Evolutionary conservation across 306 rosid genomes (phyloP).

Genomic region (Argentina anserina): DNA sequence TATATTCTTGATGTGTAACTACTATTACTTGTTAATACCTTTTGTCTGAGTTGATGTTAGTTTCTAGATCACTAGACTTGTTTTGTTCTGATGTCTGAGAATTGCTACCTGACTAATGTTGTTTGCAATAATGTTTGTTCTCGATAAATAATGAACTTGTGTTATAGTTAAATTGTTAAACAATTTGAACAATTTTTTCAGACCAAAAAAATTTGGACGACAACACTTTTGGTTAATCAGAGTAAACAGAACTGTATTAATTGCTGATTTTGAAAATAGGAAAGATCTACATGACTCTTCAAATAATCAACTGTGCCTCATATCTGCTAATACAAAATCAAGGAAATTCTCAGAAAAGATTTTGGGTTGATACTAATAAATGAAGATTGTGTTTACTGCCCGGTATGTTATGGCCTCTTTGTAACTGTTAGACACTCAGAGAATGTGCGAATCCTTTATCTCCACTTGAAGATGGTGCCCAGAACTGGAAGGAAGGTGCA

Average conservation of each 20-base stretch:
- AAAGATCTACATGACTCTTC: too few relatives aligned
- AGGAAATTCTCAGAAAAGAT: not conserved
- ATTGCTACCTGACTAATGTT: not conserved
- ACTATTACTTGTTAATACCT: not conserved
- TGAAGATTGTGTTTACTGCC: not conserved
- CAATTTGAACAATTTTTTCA: too few relatives aligned
- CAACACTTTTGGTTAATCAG: not conserved
- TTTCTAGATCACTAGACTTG: not conserved
- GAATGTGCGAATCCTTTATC: constrained; percentile 65
- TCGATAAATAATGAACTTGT: too few relatives aligned
- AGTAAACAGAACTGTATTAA: not conserved
- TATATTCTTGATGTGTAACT: not conserved
- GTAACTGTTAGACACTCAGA: constrained; percentile 67
- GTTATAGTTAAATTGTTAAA: too few relatives aligned
- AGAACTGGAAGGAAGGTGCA: constrained; percentile 20
- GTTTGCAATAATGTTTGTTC: too few relatives aligned
- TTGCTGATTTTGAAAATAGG: not conserved
- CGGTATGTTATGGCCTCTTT: constrained; percentile 14
- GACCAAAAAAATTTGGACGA: too few relatives aligned
- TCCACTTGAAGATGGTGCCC: constrained; percentile 48
- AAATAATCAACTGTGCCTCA: not conserved
- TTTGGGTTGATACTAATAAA: not conserved
- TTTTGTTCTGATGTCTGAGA: too few relatives aligned
- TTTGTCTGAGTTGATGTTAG: not conserved
- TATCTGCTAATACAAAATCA: not conserved